Conservation (phyloP, 768 basidiomycete genomes). For the Mycena vitilis region DNA sequence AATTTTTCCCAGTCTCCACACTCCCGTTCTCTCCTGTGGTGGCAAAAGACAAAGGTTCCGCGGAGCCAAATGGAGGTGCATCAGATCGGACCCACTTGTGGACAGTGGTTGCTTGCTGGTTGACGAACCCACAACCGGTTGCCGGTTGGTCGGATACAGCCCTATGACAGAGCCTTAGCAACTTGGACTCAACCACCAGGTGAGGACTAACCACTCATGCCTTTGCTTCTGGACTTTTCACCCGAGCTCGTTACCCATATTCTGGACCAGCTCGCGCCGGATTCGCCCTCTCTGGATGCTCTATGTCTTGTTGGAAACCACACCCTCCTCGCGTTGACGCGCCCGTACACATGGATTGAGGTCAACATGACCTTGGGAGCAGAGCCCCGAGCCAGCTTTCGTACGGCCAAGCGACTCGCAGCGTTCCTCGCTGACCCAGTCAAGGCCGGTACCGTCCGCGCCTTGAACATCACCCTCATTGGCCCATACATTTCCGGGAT, state of each 20-base stretch:
- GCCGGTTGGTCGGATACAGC: no score
- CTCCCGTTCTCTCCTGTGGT: no score
- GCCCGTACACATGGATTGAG: constrained; percentile 8
- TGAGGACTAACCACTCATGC: neutral
- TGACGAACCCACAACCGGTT: no score
- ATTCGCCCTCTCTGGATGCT: neutral
- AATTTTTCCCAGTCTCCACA: no score
- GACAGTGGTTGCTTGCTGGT: no score
- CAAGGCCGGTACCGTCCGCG: neutral
- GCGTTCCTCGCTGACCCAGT: neutral
- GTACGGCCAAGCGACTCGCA: neutral
- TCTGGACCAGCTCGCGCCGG: neutral
- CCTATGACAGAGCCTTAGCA: no score
- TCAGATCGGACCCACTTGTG: no score
- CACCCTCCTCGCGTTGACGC: constrained; percentile 1
- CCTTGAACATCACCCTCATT: neutral
- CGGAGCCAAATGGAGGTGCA: no score
- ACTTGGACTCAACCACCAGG: no score
- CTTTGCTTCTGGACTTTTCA: neutral
- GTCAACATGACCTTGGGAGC: constrained; percentile 1
- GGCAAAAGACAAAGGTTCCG: no score
- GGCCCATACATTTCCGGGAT: neutral
- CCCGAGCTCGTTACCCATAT: neutral
- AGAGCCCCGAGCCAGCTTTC: neutral
- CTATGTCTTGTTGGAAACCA: constrained; percentile 7